Evolutionary conservation across 495 filamentous ascomycete genomes (phyloP).

Genomic region (Letharia lupina): DNA sequence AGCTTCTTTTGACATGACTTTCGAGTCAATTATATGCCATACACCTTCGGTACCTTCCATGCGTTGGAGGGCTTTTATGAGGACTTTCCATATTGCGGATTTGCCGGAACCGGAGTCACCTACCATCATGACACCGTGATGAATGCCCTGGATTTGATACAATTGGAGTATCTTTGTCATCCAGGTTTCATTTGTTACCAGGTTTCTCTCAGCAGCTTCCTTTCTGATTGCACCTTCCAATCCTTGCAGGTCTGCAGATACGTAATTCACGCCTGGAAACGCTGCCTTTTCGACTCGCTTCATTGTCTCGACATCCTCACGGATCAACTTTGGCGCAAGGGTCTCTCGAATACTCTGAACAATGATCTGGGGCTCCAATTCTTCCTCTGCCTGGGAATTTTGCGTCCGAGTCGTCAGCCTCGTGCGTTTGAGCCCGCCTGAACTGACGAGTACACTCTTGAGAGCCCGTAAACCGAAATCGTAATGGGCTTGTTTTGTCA

Average conservation of each 20-base stretch:
- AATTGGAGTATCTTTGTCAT: slow-evolving; percentile 93
- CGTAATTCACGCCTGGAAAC: slow-evolving; percentile 89
- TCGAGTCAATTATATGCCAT: slow-evolving; percentile 95
- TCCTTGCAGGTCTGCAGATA: slow-evolving; percentile 73
- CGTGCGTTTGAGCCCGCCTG: slow-evolving; percentile 86
- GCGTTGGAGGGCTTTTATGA: slow-evolving; percentile 86
- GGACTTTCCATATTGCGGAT: slow-evolving; percentile 85
- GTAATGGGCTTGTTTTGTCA: slow-evolving; percentile 97
- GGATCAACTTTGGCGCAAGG: slow-evolving; percentile 93
- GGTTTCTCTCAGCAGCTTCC: slow-evolving; percentile 71
- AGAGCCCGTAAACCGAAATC: slow-evolving; percentile 95
- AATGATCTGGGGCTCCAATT: slow-evolving; percentile 90
- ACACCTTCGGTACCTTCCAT: slow-evolving; percentile 89
- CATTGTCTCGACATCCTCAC: slow-evolving; percentile 83
- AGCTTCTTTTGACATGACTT: slow-evolving; percentile 98
- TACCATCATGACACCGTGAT: slow-evolving; percentile 99
- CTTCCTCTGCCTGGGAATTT: slow-evolving; percentile 32
- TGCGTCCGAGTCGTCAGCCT: slow-evolving; percentile 50
- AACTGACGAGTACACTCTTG: slow-evolving; percentile 97
- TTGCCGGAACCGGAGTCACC: slow-evolving; percentile 92
- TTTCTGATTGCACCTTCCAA: slow-evolving; percentile 74
- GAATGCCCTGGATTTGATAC: slow-evolving; percentile 93
- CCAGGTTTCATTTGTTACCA: slow-evolving; percentile 87
- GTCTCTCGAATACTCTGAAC: slow-evolving; percentile 98
- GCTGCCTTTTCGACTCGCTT: slow-evolving; percentile 70